Conservation (phyloP, 2,329 filamentous ascomycete genomes). For the Hymenoscyphus linearis region DNA sequence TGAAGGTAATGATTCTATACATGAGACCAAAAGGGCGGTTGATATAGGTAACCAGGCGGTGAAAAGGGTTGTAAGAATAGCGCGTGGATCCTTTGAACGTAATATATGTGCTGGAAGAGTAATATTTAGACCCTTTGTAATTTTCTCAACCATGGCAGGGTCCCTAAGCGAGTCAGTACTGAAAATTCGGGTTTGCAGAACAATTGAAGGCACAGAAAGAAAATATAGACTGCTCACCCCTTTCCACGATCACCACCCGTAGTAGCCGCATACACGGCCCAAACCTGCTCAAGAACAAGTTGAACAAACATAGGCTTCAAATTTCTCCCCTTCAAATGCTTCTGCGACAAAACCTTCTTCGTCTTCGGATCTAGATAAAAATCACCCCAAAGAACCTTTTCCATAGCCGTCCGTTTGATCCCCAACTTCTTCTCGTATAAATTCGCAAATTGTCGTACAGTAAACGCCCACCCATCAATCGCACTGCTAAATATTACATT, state of each 20-base stretch:
- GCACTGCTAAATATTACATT: constrained; percentile 99
- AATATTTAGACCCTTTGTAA: constrained; percentile 84
- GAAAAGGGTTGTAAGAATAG: constrained; percentile 82
- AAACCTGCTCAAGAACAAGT: constrained; percentile 89
- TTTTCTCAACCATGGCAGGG: constrained; percentile 78
- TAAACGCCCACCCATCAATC: constrained; percentile 98
- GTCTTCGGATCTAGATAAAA: constrained; percentile 97
- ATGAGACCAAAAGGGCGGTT: constrained; percentile 86
- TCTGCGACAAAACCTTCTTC: constrained; percentile 83
- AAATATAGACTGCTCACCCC: constrained; percentile 54
- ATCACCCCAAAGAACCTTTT: constrained; percentile 95
- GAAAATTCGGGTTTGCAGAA: constrained; percentile 22
- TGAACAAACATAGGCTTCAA: constrained; percentile 98
- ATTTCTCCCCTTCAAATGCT: constrained; percentile 86
- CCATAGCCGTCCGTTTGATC: constrained; percentile 80
- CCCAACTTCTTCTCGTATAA: constrained; percentile 96
- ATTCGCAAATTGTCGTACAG: constrained; percentile 84
- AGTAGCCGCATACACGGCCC: constrained; percentile 92
- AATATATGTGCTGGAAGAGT: constrained; percentile 79
- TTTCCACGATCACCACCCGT: constrained; percentile 75
- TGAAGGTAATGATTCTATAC: constrained; percentile 86
- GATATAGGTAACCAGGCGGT: constrained; percentile 87
- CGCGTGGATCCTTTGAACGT: constrained; percentile 75
- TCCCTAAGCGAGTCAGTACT: constrained; percentile 50
- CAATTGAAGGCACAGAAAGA: constrained; percentile 26